Conservation (phyloP, 345 rosid genomes). For the Acer campestre region DNA sequence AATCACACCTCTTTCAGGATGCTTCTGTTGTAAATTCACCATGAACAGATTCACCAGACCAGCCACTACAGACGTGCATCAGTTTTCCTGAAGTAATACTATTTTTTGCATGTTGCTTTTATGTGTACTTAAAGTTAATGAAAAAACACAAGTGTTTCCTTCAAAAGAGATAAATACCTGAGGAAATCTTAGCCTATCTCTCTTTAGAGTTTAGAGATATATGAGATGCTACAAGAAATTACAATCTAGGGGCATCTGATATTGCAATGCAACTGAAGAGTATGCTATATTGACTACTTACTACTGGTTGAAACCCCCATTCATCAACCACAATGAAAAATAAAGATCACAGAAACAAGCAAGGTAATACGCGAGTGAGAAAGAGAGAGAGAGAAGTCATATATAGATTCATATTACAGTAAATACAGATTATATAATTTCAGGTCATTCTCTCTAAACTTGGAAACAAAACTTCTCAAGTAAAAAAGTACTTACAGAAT, state of each 20-base stretch:
- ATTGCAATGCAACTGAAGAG: conserved; percentile 4
- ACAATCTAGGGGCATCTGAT: neutral
- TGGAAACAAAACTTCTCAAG: neutral
- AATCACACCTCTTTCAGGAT: neutral
- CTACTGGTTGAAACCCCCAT: neutral
- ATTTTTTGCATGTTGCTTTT: neutral
- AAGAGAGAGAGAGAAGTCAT: neutral
- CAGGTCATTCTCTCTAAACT: neutral
- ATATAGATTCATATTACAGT: neutral
- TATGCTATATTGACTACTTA: neutral
- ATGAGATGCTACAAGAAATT: neutral
- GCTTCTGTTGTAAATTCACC: neutral
- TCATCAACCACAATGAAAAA: neutral
- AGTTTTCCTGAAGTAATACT: neutral
- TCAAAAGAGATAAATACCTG: neutral
- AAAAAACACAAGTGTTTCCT: neutral
- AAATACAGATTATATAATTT: neutral
- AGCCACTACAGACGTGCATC: neutral
- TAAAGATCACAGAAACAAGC: neutral
- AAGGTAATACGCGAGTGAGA: neutral
- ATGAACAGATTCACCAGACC: neutral
- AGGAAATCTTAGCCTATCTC: neutral
- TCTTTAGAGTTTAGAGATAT: neutral
- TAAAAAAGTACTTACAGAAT: conserved; percentile 64
- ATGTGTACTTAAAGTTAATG: neutral